Base-by-base conservation (phyloP, 1,284 basidiomycete species). In the Irpex sp. region DNA sequence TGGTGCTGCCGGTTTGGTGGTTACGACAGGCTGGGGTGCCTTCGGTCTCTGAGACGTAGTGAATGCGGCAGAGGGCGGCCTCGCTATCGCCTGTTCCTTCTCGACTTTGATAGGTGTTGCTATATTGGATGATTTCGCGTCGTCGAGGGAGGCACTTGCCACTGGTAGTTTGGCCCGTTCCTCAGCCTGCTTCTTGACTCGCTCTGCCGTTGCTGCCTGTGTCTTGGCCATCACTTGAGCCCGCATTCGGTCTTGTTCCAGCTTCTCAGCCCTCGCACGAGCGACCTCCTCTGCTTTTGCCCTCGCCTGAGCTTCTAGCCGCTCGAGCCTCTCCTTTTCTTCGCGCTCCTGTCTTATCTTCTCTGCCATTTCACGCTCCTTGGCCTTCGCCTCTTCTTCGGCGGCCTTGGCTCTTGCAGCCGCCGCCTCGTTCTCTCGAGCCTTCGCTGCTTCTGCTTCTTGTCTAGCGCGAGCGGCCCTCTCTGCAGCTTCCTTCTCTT, bases 271-370 rank as follows among this genome's bases (percentile, higher is more conserved):
- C 58, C 51, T 54, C 51, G 13, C 21, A 26, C 54, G 21, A 56
- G 31, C 54, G 26, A 8, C 54, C 60, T 59, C 48, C 52, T 55
- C 61, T 19, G 66, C 66, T 15, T 31, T 15, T 6, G 7, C 61
- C 17, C 19, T 36, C 19, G 44, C 61, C 36, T 49, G 38, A 34
- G n/a, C 56, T 38, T 58, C 61, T 3, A 58, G n/a, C 2, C 40
- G 40, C n/a, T 44, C 40, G 40, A 9, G 40, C 6, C n/a, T 9
- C 9, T 9, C 40, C n/a, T 44, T 44, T 44, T 9, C 40, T 31
- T 31, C 31, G 31, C 37, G 59, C 26, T 40, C 49, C 13, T 8
- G 26, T 48, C 21, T 40, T 34, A 13, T 4, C 36, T 31, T 54
- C 59, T 52, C 40, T 11, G 40, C 40, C 2, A 44, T 31, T 31